Conservation (phyloP, 768 basidiomycete genomes). For the Mycena indigotica region DNA sequence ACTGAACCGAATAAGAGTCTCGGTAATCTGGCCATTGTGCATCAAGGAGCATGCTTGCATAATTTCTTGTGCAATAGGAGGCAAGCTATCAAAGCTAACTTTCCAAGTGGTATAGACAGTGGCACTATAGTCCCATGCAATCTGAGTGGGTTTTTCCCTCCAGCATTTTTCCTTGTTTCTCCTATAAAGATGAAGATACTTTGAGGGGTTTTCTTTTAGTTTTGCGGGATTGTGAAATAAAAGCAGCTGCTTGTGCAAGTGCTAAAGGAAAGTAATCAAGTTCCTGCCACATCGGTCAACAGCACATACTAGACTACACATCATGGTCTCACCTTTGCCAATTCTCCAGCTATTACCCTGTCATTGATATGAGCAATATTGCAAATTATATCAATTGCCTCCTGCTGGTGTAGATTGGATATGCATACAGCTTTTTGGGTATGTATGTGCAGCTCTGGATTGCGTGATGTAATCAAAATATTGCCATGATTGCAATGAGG, state of each 20-base stretch:
- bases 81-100: conserved; percentile 2
- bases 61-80: neutral
- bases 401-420: neutral
- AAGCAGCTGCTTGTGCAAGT: conserved; percentile 4
- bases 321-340: neutral
- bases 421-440: no score
- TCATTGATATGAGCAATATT: conserved; percentile 4
- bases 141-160: neutral
- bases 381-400: neutral
- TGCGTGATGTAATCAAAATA: no score
- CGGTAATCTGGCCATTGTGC: neutral
- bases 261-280: conserved; percentile 1
- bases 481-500: no score
- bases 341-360: neutral
- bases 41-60: conserved; percentile 5
- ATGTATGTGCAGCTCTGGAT: no score
- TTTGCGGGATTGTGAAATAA: neutral
- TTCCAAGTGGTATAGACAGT: conserved; percentile 8
- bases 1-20: no score
- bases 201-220: neutral
- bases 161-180: neutral
- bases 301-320: conserved; percentile 6
- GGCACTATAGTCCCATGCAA: neutral
- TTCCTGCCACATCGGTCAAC: neutral
- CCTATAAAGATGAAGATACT: neutral